Base-by-base conservation (phyloP, 2,329 filamentous ascomycete species). In the Aspergillus udagawae region DNA sequence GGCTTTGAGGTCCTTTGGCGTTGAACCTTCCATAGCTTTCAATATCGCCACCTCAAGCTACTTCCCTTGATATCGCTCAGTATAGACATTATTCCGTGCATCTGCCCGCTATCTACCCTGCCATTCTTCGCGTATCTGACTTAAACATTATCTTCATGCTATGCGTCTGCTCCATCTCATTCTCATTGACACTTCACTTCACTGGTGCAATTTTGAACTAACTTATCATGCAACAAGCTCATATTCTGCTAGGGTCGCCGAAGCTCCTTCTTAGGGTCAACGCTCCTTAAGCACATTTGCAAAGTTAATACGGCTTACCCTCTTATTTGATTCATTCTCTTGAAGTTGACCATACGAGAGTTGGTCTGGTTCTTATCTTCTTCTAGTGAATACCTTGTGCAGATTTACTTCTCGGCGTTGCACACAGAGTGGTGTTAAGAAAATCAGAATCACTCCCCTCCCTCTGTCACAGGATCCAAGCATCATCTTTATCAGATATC, bases 231-330 rank as follows among this genome's bases (percentile, higher is more conserved):
- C 44, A 14, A 21, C 51, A 23, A 60, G 59, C 53, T 41, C 49
- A 57, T 59, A 61, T 32, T 51, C 47, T 45, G n/a, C 49, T 29
- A 52, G 51, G 27, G 49, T 42, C 53, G n/a, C 41, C 52, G 47
- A 42, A 52, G 41, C 50, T 50, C 49, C 9, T 54, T n/a, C 38
- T 28, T 45, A 49, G 29, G 9, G 42, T 45, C 51, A 53, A 35
- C 45, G 47, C 38, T 28, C 50, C 49, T 17, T 48, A 42, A 52
- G 50, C 27, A 32, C 42, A 54, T 25, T 35, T 54, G 52, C 28
- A 29, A 23, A 48, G 41, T 42, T 45, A 48, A 55, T 57, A 55
- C 49, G 57, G 29, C 49, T 23, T 41, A 27, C 25, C 20, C 12
- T 27, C 53, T 55, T 14, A 42, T 54, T 21, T 17, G 35, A 29